Conservation (phyloP, 495 filamentous ascomycete species). For the Recurvomyces mirabilis region DNA sequence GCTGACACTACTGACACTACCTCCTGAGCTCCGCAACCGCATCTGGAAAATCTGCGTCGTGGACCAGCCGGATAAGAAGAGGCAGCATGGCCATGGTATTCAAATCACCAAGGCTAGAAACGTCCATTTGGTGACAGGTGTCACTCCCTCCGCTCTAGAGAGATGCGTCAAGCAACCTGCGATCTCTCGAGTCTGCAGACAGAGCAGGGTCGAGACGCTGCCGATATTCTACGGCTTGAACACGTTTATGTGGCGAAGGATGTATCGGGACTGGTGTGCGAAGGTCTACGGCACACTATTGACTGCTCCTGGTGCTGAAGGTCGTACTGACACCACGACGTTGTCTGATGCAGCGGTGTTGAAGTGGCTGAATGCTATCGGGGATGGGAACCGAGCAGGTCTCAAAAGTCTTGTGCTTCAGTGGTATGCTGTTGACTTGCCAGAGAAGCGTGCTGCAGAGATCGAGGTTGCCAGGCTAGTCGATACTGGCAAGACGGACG, state of each 20-base stretch:
- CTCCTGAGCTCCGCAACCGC: neutral
- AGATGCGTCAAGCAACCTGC: neutral
- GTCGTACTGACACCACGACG: neutral
- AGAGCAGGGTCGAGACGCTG: neutral
- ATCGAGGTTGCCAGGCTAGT: no score
- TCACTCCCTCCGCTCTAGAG: neutral
- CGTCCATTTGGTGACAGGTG: neutral
- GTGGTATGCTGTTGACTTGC: neutral
- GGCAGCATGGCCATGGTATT: neutral
- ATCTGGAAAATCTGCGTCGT: neutral
- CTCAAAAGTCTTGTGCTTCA: neutral
- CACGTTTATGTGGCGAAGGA: neutral
- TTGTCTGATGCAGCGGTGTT: no score
- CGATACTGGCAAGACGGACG: no score
- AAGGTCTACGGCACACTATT: no score
- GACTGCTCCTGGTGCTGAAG: neutral
- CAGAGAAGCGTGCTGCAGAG: neutral
- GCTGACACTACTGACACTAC: neutral
- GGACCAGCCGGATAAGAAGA: neutral
- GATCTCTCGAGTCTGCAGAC: neutral
- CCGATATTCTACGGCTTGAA: constrained; percentile 2
- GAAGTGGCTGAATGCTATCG: neutral
- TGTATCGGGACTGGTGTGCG: neutral
- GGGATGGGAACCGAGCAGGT: neutral
- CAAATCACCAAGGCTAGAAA: no score